phyloP scores from a whole-genome alignment of 1,284 basidiomycete species.

The Ceratobasidium sp. region DNA sequence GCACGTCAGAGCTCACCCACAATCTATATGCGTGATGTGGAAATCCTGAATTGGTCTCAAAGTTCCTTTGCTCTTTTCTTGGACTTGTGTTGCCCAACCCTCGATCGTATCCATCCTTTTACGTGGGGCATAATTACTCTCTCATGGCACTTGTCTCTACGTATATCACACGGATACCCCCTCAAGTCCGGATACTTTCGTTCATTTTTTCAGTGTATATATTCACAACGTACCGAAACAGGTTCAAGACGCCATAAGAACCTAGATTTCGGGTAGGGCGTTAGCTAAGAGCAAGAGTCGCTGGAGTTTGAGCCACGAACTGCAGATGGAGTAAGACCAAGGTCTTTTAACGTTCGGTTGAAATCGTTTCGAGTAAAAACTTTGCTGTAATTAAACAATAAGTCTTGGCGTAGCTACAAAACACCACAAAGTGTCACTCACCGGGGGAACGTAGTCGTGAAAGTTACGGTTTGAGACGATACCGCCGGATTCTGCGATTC shows the following conservation, averaged over 20 bases:
- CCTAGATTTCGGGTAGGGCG: background rate
- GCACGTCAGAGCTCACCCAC: background rate
- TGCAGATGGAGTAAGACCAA: conserved; percentile 83
- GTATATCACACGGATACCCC: background rate
- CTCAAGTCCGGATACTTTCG: background rate
- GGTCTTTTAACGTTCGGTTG: conserved; percentile 73
- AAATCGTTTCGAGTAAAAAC: conserved; percentile 73
- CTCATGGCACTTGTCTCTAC: background rate
- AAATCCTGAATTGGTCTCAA: background rate
- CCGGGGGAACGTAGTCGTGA: conserved; percentile 88
- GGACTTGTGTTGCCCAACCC: background rate
- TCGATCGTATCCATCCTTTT: too few relatives aligned
- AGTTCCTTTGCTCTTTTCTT: background rate
- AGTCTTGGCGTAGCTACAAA: conserved; percentile 23
- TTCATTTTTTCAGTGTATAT: background rate
- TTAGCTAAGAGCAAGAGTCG: background rate
- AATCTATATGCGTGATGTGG: background rate
- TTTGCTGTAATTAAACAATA: conserved; percentile 65
- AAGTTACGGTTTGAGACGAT: conserved; percentile 78
- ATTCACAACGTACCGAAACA: background rate
- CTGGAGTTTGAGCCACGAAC: conserved; percentile 59
- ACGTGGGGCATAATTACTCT: background rate
- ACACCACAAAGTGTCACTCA: conserved; percentile 55
- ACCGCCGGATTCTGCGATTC: conserved; percentile 77
- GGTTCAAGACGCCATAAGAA: conserved; percentile 40